Evolutionary conservation across 2,329 filamentous ascomycete genomes (phyloP).

Genomic region (Aaosphaeria pasadenensis): DNA sequence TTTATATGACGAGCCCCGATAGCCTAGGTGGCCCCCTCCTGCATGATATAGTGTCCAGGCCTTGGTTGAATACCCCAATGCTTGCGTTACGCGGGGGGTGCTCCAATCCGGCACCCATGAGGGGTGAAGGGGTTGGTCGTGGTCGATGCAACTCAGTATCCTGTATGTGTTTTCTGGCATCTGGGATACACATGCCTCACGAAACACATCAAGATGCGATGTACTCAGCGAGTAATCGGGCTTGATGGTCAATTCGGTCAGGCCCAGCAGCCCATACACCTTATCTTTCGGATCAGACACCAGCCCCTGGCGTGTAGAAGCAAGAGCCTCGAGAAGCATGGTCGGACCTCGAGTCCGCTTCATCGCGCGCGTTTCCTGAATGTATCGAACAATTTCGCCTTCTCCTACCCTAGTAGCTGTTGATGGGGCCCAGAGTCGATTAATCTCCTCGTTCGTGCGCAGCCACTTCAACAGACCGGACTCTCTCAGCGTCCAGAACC

Average conservation of each 20-base stretch:
- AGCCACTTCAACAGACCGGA: not conserved
- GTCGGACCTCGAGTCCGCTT: not conserved
- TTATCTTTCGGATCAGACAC: not conserved
- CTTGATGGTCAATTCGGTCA: not conserved
- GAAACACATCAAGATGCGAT: not conserved
- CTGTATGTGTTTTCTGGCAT: not conserved
- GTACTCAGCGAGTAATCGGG: not conserved
- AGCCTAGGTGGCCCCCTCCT: not conserved
- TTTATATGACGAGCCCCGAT: not conserved
- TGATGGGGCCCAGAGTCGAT: not conserved
- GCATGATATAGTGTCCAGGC: not conserved
- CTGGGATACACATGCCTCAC: not conserved
- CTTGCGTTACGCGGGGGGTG: not conserved
- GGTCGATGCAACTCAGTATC: not conserved
- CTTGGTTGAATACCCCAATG: not conserved
- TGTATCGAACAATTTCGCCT: not conserved
- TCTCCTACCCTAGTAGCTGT: not conserved
- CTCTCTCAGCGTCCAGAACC: not conserved
- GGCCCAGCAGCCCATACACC: not conserved
- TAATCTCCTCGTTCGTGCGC: not conserved
- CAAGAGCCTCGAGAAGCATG: not conserved
- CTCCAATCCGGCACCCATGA: not conserved
- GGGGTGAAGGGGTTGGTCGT: not conserved
- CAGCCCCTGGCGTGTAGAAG: not conserved
- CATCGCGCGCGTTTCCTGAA: not conserved